Evolutionary conservation across 169 alveolate species (phyloP).

Genomic region (Babesia ovis): DNA sequence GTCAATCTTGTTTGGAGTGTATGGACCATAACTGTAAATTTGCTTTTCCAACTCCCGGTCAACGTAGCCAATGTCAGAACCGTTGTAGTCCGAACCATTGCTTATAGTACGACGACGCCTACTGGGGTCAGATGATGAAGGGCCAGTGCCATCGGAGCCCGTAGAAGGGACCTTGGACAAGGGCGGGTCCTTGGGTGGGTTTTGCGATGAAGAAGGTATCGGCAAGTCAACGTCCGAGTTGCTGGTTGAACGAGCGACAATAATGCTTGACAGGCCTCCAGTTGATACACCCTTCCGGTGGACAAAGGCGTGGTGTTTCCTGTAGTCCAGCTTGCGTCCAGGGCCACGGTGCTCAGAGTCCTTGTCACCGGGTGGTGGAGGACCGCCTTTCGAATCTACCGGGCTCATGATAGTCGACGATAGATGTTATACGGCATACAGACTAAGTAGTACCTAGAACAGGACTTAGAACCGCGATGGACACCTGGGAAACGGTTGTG

Average conservation of each 20-base stretch:
- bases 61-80: slow-evolving; percentile 17
- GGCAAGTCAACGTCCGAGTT: neutral
- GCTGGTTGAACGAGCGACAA: neutral
- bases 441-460: too few relatives aligned
- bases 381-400: neutral
- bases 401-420: neutral
- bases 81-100: neutral
- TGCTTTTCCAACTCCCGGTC: slow-evolving; percentile 39
- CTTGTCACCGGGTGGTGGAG: neutral
- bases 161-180: too few relatives aligned
- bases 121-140: neutral
- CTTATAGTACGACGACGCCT: neutral
- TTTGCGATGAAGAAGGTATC: neutral
- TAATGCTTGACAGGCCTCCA: neutral
- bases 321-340: neutral
- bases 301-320: neutral
- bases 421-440: too few relatives aligned
- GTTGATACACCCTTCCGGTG: neutral
- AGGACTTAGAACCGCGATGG: too few relatives aligned
- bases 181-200: too few relatives aligned
- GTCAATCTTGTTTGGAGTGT: slow-evolving; percentile 39
- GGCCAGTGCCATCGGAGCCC: too few relatives aligned
- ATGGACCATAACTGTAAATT: slow-evolving; percentile 44
- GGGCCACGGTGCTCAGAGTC: neutral
- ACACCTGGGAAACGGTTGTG: too few relatives aligned